Evolutionary conservation across 306 rosid genomes (phyloP), one percentile per base, ranked within the genome.

Genomic region (Ormosia emarginata): DNA sequence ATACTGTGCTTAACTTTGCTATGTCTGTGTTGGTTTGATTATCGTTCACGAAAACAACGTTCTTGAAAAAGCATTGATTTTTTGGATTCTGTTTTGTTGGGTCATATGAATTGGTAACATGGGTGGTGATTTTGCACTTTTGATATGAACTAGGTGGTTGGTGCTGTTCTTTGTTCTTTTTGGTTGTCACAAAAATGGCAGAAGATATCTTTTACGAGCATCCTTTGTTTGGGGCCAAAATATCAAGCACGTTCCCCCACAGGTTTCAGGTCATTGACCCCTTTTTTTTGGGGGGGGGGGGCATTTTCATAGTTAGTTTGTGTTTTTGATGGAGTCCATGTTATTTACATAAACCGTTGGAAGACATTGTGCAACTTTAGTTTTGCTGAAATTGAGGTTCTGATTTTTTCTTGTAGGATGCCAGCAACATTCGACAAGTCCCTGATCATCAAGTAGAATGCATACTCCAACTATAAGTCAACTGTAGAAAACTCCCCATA

Each of bases 391-490:
- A 47, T 74, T 41, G 34, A 50, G 50, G 29, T 80, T 80, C 13
- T 70, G 40, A 59, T 40, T 75, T 30, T 43, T 53, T 59, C 41
- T 84, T 62, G 73, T 71, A 95, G 98, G 98, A 95, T 76, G 89
- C 90, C 77, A 93, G 98, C 70, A 50, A 88, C 59, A 81, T 95
- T 77, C 90, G 99, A 33, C 79, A 93, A 83, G 99, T 95, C 29
- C 98, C 98, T 36, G 90, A 89, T 88, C 97, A 95, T 83, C 98
- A 93, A 95, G 98, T 91, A 49, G 17, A 49, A 49, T 49, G 15
- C 17, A 12, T 15, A 4, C 4, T 49, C 55, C 55, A 13, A 12
- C 55, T 49, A 12, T 0, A 13, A 2, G 17, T 49, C 17, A 49
- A 13, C 3, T 49, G 55, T 49, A 11, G 1, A 49, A 12, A 49